A percentile compares a stretch with the other conserved stretches of the same genome.
Evolutionary conservation across 2,329 filamentous ascomycete species (phyloP).

Genomic region (Zasmidium cellare): DNA sequence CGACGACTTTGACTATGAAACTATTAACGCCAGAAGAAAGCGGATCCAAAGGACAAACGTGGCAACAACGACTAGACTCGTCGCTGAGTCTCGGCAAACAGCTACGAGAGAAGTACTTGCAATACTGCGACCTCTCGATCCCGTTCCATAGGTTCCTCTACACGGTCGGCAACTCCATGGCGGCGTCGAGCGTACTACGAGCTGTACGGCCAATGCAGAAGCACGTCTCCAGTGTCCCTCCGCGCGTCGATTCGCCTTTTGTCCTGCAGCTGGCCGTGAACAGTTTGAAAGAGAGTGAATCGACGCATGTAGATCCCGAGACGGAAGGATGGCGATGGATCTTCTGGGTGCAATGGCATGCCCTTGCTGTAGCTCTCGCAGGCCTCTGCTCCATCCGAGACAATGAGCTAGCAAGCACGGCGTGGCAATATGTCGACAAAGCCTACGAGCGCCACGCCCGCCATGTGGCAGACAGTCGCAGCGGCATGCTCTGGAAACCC

Average conservation of each 20-base stretch:
- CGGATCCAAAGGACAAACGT: slow-evolving; percentile 21
- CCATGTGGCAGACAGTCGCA: slow-evolving; percentile 51
- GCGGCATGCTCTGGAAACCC: slow-evolving; percentile 55
- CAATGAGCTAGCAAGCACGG: slow-evolving; percentile 48
- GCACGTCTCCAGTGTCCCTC: slow-evolving; percentile 25
- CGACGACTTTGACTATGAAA: slow-evolving; percentile 15
- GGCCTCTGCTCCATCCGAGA: slow-evolving; percentile 52
- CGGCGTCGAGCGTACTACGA: slow-evolving; percentile 24
- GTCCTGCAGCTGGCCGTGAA: slow-evolving; percentile 41
- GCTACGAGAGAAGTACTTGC: slow-evolving; percentile 24
- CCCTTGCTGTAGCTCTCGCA: slow-evolving; percentile 53
- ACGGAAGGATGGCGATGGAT: slow-evolving; percentile 51
- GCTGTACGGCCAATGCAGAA: slow-evolving; percentile 28
- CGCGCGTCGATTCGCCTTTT: slow-evolving; percentile 28
- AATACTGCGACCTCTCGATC: slow-evolving; percentile 24
- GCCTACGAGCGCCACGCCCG: slow-evolving; percentile 47
- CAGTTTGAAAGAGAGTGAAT: slow-evolving; percentile 45
- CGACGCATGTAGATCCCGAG: slow-evolving; percentile 36
- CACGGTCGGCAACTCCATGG: slow-evolving; percentile 26
- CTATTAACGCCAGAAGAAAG: slow-evolving; percentile 17
- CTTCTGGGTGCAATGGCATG: slow-evolving; percentile 58
- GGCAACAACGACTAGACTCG: slow-evolving; percentile 29
- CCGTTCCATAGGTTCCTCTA: slow-evolving; percentile 25
- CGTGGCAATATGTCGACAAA: slow-evolving; percentile 51
- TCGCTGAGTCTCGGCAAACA: slow-evolving; percentile 20